Base-by-base conservation (phyloP, 2,329 filamentous ascomycete genomes). In the Claviceps sp. region DNA sequence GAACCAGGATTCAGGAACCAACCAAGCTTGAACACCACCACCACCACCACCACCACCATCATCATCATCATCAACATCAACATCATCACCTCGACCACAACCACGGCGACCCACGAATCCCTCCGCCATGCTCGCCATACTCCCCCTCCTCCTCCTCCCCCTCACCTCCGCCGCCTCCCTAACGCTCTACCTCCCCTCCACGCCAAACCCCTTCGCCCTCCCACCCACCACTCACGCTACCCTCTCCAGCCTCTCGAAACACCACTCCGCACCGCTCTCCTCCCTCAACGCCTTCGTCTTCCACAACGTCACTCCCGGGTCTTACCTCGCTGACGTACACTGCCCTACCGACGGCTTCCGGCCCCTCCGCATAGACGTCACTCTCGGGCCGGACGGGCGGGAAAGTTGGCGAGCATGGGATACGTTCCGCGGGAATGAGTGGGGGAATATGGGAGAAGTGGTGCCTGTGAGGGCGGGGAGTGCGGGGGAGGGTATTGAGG, bases 381-480 rank as follows among this genome's bases (percentile, higher is more conserved):
- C 62, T 2, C 60, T 57, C 49, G 66, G 69, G 40, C 64, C 68
- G 22, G 65, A 70, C 58, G 73, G 43, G 18, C n/a, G 4, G 4
- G 43, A 45, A 20, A 7, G 18, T 11, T 8, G 89, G 3, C 70
- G 75, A 43, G 82, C 82, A 30, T 93, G 87, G 84, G 87, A 91
- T 72, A 95, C 89, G 26, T 95, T 84, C 65, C 76, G 89, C 47
- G 89, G 89, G 0, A 91, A 95, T 61, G 87, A 93, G 59, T 96
- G 91, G 89, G 81, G 75, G 18, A 94, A 95, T 65, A 85, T 82
- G 62, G 91, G 90, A 16, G 84, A 86, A 70, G 74, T 65, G 46
- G 71, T 76, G 36, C 57, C 56, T 4, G 65, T 75, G 49, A 70
- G 66, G 22, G 68, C 2, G 11, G 30, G 63, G 1, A 65, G 54